Base-by-base conservation (phyloP, 1,139 yeast genomes). In the Meyerozyma carpophila region DNA sequence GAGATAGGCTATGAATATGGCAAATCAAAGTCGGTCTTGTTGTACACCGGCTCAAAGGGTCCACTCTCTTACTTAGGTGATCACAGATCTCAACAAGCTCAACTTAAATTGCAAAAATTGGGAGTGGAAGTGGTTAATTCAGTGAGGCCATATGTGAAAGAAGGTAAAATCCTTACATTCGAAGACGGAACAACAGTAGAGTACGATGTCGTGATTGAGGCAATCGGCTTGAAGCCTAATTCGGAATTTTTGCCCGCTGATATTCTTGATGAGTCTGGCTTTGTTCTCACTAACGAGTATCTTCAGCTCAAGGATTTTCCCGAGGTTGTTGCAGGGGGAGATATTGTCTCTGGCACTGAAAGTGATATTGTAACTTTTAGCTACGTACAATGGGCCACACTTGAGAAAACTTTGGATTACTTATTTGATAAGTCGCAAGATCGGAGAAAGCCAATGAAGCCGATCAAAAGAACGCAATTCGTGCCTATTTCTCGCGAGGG, bases 401-500 rank as follows among this genome's bases (percentile, higher is more conserved):
- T 66, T 24, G 40, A 41, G 32, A 47, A 49, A 13, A 43, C 53
- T 21, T 43, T 62, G 14, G 46, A 51, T 7, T 45, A 46, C 31
- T 43, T 14, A 28, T 26, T 14, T 24, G 32, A 26, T 21, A 27
- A 18, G 36, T 31, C 28, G 45, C 25, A 41, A 47, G 10, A 37
- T 5, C 41, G 37, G 5, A 48, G 56, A 21, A 51, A 48, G 36
- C 41, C 54, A 6, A 58, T 55, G 41, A 44, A 43, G 24, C 42
- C 39, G 8, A 43, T 47, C 5, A 41, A 41, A n/a, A 36, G 39
- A 5, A 52, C 53, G 1, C 41, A 55, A 10, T 11, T 65, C 1
- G 59, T 67, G 10, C 74, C 75, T 10, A 58, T 69, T 40, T 65
- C 71, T 4, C 60, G 56, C 47, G 49, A 55, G 3, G 71, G 71